phyloP scores from a whole-genome alignment of 768 basidiomycete genomes.

The Boletus speciosus region DNA sequence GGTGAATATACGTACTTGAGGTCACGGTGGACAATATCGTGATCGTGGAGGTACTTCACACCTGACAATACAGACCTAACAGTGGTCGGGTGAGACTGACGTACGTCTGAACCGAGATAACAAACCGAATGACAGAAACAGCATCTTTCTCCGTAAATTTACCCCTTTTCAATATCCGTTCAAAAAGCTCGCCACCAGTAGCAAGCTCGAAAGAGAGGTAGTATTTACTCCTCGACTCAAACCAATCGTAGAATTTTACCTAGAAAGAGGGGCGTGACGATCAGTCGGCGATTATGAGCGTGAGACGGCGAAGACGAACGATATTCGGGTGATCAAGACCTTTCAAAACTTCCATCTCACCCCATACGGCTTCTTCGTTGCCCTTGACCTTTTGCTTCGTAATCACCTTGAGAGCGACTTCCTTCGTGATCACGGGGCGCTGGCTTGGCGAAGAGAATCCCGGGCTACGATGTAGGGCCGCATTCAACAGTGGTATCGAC shows the following conservation, averaged over 20 bases:
- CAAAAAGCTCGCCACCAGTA: slow-evolving; percentile 91
- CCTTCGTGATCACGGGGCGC: slow-evolving; percentile 47
- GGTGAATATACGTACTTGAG: slow-evolving; percentile 60
- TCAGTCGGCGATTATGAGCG: neutral
- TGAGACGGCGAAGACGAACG: slow-evolving; percentile 41
- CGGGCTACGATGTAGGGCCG: slow-evolving; percentile 20
- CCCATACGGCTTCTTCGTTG: slow-evolving; percentile 83
- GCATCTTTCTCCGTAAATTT: slow-evolving; percentile 95
- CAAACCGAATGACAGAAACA: slow-evolving; percentile 67
- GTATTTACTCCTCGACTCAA: slow-evolving; percentile 91
- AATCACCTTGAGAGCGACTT: slow-evolving; percentile 87
- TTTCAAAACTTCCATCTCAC: slow-evolving; percentile 90
- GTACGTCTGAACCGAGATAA: slow-evolving; percentile 6
- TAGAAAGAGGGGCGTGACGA: slow-evolving; percentile 25
- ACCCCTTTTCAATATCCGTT: slow-evolving; percentile 77
- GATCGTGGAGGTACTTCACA: slow-evolving; percentile 84
- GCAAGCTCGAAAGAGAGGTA: slow-evolving; percentile 96
- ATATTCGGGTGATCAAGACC: slow-evolving; percentile 91
- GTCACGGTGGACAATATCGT: slow-evolving; percentile 95
- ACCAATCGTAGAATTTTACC: slow-evolving; percentile 97
- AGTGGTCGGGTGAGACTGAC: neutral
- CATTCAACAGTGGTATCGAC: slow-evolving; percentile 30
- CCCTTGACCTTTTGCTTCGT: slow-evolving; percentile 95
- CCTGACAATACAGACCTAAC: slow-evolving; percentile 77
- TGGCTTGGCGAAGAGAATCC: slow-evolving; percentile 24